Evolutionary conservation across 2,329 filamentous ascomycete genomes (phyloP).

Genomic region (Pseudogymnoascus sp.): DNA sequence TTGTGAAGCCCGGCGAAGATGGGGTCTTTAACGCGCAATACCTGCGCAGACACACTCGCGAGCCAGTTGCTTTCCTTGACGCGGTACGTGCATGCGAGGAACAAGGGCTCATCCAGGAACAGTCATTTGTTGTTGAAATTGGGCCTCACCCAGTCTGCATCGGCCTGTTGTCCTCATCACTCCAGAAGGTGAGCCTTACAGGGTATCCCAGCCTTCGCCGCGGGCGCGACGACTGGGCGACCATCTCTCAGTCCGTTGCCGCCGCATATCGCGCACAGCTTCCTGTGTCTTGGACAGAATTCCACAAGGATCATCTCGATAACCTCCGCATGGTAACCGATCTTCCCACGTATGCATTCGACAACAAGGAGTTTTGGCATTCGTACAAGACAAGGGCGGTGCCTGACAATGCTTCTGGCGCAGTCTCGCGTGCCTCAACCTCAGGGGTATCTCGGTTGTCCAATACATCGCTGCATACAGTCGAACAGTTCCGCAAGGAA

Average conservation of each 20-base stretch:
- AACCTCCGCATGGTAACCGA: conserved; percentile 44
- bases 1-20: conserved; percentile 44
- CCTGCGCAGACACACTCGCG: conserved; percentile 56
- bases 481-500: not conserved
- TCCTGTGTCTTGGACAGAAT: conserved; percentile 51
- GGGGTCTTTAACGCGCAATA: conserved; percentile 54
- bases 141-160: conserved; percentile 64
- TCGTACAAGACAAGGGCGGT: not conserved
- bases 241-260: conserved; percentile 42
- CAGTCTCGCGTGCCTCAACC: not conserved
- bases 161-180: conserved; percentile 59
- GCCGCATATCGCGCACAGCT: conserved; percentile 45
- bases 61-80: conserved; percentile 61
- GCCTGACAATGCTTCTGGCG: not conserved
- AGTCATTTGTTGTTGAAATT: conserved; percentile 64
- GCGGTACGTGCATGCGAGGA: conserved; percentile 54
- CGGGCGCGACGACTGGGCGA: conserved; percentile 49
- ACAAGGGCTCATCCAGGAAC: conserved; percentile 52
- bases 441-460: not conserved
- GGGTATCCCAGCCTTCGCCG: conserved; percentile 44
- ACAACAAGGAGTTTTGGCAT: conserved; percentile 51
- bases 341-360: conserved; percentile 56
- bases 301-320: conserved; percentile 48
- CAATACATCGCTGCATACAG: not conserved
- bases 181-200: conserved; percentile 36